Evolutionary conservation across 148 eudicot species (phyloP), one percentile per base, ranked within the genome.

Genomic region (Rhododendron kiyosumense): DNA sequence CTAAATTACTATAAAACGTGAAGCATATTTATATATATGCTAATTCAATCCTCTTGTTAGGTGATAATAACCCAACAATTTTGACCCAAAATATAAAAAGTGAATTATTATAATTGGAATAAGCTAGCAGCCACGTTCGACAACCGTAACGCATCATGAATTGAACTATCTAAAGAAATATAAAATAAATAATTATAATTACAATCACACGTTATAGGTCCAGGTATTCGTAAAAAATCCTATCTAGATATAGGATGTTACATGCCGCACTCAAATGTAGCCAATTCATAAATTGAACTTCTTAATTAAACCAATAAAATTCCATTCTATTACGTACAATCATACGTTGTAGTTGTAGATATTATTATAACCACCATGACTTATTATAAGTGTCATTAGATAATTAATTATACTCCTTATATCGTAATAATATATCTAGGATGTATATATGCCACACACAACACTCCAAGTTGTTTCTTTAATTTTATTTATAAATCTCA

Each of bases 381-480:
- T 54, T 54, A 17, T 54, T 57, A 57, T 57, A 17, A 57, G 63
- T 4, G 24, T 57, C 63, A 57, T 57, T 18, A 57, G 22, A 17
- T 57, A 57, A 11, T 8, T 57, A 18, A 11, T 8, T 57, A 18
- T 57, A 57, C 7, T 48, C 11, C 13, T 48, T 11, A 20, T 59
- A 22, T 59, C 10, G 2, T 59, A 59, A 59, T 22, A 18, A 83
- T 52, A 52, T 52, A 41, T 10, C 36, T 17, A 84, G 49, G 10
- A 46, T 54, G 57, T 15, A 2, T 36, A 51, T 34, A 34, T 54
- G 22, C 32, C 45, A 34, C 57, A 83, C 61, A 34, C 48, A 82
- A 83, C 78, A 61, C 83, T 77, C 83, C 83, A 18, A 67, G 74
- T 67, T 26, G 74, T 67, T 78, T 49, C 34, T 36, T 78, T 71